Evolutionary conservation across 1,284 basidiomycete genomes (phyloP).

Genomic region (Irpex sp.): DNA sequence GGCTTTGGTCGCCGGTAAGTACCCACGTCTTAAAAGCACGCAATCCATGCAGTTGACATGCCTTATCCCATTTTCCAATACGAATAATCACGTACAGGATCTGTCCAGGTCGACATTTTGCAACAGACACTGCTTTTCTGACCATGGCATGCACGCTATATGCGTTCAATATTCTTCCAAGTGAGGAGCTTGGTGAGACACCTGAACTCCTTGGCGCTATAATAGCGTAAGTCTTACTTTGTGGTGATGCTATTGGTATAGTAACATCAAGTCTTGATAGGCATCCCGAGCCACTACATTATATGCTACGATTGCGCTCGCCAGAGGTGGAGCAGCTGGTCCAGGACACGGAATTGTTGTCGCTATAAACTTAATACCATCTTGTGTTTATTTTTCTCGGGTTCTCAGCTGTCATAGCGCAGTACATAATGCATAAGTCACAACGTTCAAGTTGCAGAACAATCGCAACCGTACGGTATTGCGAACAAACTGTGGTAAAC

Average conservation of each 20-base stretch:
- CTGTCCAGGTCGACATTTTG: conserved; percentile 21
- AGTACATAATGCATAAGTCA: no score
- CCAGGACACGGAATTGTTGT: not conserved
- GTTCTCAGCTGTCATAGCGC: no score
- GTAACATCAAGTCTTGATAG: not conserved
- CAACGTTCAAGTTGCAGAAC: no score
- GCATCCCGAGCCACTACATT: not conserved
- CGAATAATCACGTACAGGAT: not conserved
- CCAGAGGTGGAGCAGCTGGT: not conserved
- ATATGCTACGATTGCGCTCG: not conserved
- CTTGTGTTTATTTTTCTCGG: no score
- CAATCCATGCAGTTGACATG: not conserved
- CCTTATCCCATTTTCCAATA: no score
- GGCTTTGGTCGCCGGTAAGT: conserved; percentile 10
- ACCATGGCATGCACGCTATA: conserved; percentile 19
- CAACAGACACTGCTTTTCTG: conserved; percentile 20
- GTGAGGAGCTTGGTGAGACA: conserved; percentile 8
- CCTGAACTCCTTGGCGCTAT: no score
- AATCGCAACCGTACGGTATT: no score
- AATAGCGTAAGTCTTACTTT: no score
- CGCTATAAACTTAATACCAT: no score
- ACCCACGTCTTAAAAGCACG: not conserved
- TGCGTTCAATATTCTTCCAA: conserved; percentile 17
- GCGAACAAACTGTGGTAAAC: no score
- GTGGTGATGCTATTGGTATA: not conserved